phyloP scores from a whole-genome alignment of 441 rosid species.

The Biscutella laevigata region DNA sequence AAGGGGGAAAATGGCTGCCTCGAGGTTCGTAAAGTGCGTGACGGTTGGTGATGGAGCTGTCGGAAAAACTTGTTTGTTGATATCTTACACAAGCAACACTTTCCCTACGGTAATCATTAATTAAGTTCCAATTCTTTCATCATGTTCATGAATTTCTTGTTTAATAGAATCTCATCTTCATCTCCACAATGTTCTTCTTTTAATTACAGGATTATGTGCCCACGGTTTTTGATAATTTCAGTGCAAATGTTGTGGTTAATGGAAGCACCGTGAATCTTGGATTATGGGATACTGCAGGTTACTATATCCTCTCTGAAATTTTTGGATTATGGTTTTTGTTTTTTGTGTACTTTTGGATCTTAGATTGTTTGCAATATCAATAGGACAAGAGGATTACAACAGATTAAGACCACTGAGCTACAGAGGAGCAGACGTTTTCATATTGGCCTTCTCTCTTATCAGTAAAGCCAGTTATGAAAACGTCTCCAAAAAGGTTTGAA shows the following conservation, averaged over 20 bases:
- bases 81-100: constrained; percentile 45
- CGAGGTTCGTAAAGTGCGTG: constrained; percentile 32
- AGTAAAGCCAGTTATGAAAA: constrained; percentile 46
- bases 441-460: constrained; percentile 44
- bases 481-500: constrained; percentile 34
- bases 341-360: not conserved
- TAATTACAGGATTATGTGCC: constrained; percentile 53
- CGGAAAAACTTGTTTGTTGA: constrained; percentile 33
- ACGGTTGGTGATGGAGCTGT: constrained; percentile 39
- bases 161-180: too few relatives aligned
- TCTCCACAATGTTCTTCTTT: not conserved
- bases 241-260: constrained; percentile 65
- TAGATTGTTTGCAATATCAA: not conserved
- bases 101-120: constrained; percentile 26
- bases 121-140: not conserved
- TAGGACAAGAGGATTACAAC: constrained; percentile 44
- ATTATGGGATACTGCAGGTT: constrained; percentile 67
- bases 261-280: constrained; percentile 55
- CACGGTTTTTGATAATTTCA: constrained; percentile 64
- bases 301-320: not conserved
- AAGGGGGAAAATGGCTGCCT: constrained; percentile 25
- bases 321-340: not conserved
- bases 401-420: constrained; percentile 43
- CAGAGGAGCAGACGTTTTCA: constrained; percentile 41
- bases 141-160: not conserved